These are phyloP conservation scores for Leishmania martiniquensis DNA, from an alignment of 208 protist genomes.

Conservation along the genomic window DNA sequence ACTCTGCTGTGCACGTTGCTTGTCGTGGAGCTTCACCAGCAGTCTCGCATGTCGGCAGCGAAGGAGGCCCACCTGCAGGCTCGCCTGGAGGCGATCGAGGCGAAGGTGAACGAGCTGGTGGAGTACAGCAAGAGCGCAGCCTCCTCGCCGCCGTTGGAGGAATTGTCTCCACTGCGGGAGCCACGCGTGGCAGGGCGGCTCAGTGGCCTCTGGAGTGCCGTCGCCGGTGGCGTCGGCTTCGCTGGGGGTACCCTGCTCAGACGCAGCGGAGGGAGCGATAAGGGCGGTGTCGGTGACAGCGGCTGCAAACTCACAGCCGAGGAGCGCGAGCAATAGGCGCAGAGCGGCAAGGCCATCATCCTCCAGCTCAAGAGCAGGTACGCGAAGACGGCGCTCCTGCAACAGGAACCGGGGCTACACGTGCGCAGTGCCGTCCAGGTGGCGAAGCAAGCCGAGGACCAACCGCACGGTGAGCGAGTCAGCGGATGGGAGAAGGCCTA, in stretches of 20 bases:
- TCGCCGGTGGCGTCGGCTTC: constrained; percentile 19
- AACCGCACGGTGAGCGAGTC: not conserved
- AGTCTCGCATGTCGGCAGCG: constrained; percentile 43
- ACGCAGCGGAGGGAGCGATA: not conserved
- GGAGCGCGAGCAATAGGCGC: constrained; percentile 17
- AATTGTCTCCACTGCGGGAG: constrained; percentile 44
- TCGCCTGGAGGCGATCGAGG: constrained; percentile 70
- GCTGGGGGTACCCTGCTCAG: constrained; percentile 12
- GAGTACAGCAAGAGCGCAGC: constrained; percentile 27
- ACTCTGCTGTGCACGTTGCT: constrained; percentile 63
- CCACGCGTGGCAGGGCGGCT: constrained; percentile 40
- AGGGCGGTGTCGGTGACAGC: not conserved
- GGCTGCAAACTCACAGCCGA: not conserved
- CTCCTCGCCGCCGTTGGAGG: constrained; percentile 26
- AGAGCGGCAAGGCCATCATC: constrained; percentile 28
- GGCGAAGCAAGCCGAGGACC: constrained; percentile 14
- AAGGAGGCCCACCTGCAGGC: constrained; percentile 66
- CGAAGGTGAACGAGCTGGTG: constrained; percentile 81
- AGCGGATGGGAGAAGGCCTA: not conserved
- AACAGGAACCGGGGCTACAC: constrained; percentile 40
- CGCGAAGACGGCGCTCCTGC: constrained; percentile 37
- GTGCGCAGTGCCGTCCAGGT: constrained; percentile 10
- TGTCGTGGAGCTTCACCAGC: constrained; percentile 65
- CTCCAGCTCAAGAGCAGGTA: constrained; percentile 41
- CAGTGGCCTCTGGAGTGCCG: constrained; percentile 31